phyloP scores from a whole-genome alignment of 1,284 basidiomycete genomes.

The Sanghuangporus weigelae region DNA sequence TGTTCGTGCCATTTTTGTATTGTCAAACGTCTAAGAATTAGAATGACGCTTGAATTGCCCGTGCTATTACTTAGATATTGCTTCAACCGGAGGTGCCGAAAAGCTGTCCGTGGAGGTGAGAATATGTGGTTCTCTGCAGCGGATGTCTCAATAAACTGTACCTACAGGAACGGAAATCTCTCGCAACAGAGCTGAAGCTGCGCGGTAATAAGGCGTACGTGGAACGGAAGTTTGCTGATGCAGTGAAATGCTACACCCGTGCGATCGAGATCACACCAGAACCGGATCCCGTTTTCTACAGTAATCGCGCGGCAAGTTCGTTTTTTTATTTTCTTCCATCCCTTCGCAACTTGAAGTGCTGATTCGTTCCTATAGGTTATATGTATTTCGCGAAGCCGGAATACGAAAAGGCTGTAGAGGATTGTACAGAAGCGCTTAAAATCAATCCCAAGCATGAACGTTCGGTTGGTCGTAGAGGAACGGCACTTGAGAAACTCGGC shows the following conservation, averaged over 20 bases:
- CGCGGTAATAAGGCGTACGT: slow-evolving; percentile 90
- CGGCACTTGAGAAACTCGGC: slow-evolving; percentile 78
- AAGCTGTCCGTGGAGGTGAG: slow-evolving; percentile 3
- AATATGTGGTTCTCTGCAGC: background rate
- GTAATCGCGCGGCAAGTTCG: slow-evolving; percentile 95
- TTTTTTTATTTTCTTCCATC: slow-evolving; percentile 17
- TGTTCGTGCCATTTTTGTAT: slow-evolving; percentile 25
- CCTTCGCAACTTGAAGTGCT: background rate
- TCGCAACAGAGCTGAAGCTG: slow-evolving; percentile 81
- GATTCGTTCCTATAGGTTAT: slow-evolving; percentile 55
- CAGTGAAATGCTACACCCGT: slow-evolving; percentile 84
- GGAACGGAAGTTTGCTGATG: slow-evolving; percentile 69
- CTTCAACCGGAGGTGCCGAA: slow-evolving; percentile 1
- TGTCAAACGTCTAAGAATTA: background rate
- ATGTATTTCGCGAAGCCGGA: slow-evolving; percentile 86
- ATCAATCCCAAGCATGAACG: slow-evolving; percentile 90
- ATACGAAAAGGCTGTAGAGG: slow-evolving; percentile 80
- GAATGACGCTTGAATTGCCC: background rate
- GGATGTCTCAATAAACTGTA: background rate
- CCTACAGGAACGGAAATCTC: slow-evolving; percentile 63
- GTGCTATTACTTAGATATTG: background rate
- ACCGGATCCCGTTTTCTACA: slow-evolving; percentile 93
- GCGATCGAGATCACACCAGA: slow-evolving; percentile 84
- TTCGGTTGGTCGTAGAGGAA: slow-evolving; percentile 90
- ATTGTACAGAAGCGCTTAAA: slow-evolving; percentile 87